Conservation (phyloP, 148 eudicot genomes). For the Camellia granthamiana region DNA sequence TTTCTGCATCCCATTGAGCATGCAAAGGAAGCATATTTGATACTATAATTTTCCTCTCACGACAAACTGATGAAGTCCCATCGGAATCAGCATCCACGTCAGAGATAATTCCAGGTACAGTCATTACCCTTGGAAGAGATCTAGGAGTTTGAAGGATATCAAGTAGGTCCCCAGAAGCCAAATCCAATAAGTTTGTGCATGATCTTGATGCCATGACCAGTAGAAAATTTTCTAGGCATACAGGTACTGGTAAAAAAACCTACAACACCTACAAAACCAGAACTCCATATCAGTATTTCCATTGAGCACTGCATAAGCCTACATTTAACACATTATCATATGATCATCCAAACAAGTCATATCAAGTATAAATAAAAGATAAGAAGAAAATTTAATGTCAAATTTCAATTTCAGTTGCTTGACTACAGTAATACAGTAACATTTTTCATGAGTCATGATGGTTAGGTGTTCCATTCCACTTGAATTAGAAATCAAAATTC, state of each 20-base stretch:
- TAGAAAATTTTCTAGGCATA: constrained; percentile 19
- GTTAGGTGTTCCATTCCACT: not conserved
- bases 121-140: constrained; percentile 57
- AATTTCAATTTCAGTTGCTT: not conserved
- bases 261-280: not conserved
- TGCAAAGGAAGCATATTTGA: constrained; percentile 62
- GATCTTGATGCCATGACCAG: constrained; percentile 48
- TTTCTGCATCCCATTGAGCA: constrained; percentile 42
- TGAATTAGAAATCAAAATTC: not conserved
- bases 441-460: not conserved
- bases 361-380: not conserved
- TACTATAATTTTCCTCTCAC: constrained; percentile 57
- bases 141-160: constrained; percentile 48
- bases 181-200: constrained; percentile 44
- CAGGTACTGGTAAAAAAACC: not conserved
- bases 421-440: not conserved
- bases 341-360: not conserved
- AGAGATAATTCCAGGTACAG: constrained; percentile 58
- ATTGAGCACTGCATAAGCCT: constrained; percentile 5
- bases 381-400: not conserved
- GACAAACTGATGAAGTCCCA: constrained; percentile 23
- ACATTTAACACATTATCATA: not conserved
- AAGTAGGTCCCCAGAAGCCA: constrained; percentile 45
- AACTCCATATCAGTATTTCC: not conserved
- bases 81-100: constrained; percentile 55